Base-by-base conservation (phyloP, 805 yeast species). In the Brettanomyces anomalus region DNA sequence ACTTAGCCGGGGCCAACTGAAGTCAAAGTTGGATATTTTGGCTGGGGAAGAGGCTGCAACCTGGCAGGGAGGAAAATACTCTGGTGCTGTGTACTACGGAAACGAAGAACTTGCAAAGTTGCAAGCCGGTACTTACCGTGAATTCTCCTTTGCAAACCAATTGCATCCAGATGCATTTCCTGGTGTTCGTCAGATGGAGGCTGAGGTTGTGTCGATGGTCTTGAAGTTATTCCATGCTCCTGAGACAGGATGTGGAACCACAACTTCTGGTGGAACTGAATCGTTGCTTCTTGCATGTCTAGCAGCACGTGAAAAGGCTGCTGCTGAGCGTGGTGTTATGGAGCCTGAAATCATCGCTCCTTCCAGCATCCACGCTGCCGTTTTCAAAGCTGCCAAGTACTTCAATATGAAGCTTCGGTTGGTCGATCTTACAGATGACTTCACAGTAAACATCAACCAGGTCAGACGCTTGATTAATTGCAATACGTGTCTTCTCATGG, bases 81-180 rank as follows among this genome's bases (percentile, higher is more conserved):
- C 95, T 15, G 98, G 98, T 5, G 97, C 97, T 0, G 97, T 90
- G 10, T 90, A 90, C 55, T 97, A 93, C 54, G 97, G 97, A 26
- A 97, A 97, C 13, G 67, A 71, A n/a, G 85, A 84, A 28, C 63
- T 90, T 42, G 69, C 84, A 33, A 66, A 72, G 33, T 66, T 93
- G 32, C 97, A 93, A 62, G 66, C 93, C 7, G 62, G 72, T 43
- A 93, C 96, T 0, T 89, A 77, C 60, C 74, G 77, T 42, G 73
- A 74, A 55, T 89, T 76, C 60, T 77, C 93, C 5, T 88, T 89
- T 19, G 87, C 97, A 2, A 90, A 93, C 64, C 98, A 93, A 64
- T 68, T 90, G 41, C 98, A 90, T 60, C 98, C 98, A 0, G 97
- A 90, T 62, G 93, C 88, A 3, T 90, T 90, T 57, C 98, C 97